A percentile compares a stretch with the other conserved stretches of the same genome.
Evolutionary conservation across 1,139 yeast species (phyloP).

Genomic region (Hemisphaericaspora subhashii): DNA sequence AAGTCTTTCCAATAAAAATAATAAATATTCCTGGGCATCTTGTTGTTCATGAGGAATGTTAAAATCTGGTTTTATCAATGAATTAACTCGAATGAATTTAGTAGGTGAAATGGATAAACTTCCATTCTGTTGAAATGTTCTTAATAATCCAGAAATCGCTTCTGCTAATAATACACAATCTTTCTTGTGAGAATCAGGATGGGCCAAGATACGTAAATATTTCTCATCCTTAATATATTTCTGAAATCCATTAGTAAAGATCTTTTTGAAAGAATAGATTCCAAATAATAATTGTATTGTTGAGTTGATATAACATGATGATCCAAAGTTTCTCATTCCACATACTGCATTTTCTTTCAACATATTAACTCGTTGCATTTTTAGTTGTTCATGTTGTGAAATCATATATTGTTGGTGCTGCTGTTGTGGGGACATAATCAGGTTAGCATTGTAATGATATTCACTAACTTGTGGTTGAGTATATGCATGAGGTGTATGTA

Average conservation of each 20-base stretch:
- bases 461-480: conserved; percentile 3
- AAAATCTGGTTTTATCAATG: conserved; percentile 60
- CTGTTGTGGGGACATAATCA: conserved; percentile 2
- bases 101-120: conserved; percentile 65
- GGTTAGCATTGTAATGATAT: conserved; percentile 2
- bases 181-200: conserved; percentile 23
- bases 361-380: conserved; percentile 23
- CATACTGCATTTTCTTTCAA: conserved; percentile 54
- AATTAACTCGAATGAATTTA: conserved; percentile 56
- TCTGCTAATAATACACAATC: conserved; percentile 45
- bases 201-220: conserved; percentile 22
- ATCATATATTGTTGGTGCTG: conserved; percentile 14
- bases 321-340: conserved; percentile 68
- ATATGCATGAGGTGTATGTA: conserved; percentile 1
- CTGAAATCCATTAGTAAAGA: conserved; percentile 46
- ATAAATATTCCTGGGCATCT: conserved; percentile 74
- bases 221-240: conserved; percentile 38
- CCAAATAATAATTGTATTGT: conserved; percentile 68
- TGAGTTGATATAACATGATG: conserved; percentile 73
- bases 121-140: conserved; percentile 53
- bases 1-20: conserved; percentile 62
- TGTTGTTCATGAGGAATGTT: conserved; percentile 73
- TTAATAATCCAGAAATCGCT: conserved; percentile 42
- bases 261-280: conserved; percentile 39
- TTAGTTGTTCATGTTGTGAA: conserved; percentile 23